A percentile compares a stretch with the other conserved stretches of the same genome.
Evolutionary conservation across 2,329 filamentous ascomycete genomes (phyloP).

Genomic region (Neofusicoccum ribis): DNA sequence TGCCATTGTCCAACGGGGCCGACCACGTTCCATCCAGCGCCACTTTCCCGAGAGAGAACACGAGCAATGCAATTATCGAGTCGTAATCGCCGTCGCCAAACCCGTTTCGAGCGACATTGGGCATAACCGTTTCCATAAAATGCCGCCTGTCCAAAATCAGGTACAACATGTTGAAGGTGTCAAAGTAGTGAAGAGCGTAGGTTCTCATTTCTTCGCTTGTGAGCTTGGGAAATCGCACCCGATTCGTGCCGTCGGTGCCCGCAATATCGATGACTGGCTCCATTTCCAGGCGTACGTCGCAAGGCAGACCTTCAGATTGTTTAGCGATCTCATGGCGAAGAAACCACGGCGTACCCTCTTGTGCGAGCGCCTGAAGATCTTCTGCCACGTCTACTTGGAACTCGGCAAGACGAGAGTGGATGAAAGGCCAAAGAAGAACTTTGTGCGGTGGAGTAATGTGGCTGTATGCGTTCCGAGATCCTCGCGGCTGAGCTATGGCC

Average conservation of each 20-base stretch:
- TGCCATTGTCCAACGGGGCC: conserved; percentile 48
- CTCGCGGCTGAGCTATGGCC: background rate
- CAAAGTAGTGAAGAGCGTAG: conserved; percentile 19
- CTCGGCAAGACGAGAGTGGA: conserved; percentile 18
- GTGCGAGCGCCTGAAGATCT: conserved; percentile 16
- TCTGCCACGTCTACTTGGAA: conserved; percentile 7
- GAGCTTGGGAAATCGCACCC: conserved; percentile 15
- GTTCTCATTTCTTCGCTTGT: conserved; percentile 19
- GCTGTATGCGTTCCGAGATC: background rate
- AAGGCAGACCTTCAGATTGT: conserved; percentile 15
- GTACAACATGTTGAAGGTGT: conserved; percentile 21
- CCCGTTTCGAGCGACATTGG: conserved; percentile 46
- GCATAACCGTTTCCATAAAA: conserved; percentile 15
- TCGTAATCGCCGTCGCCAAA: conserved; percentile 52
- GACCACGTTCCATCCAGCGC: conserved; percentile 54
- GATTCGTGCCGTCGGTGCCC: background rate
- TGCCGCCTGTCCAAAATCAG: conserved; percentile 18
- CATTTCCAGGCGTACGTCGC: conserved; percentile 1
- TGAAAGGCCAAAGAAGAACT: conserved; percentile 24
- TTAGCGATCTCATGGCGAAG: conserved; percentile 16
- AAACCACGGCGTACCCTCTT: conserved; percentile 21
- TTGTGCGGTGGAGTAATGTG: conserved; percentile 25
- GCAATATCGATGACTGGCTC: background rate
- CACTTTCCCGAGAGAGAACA: conserved; percentile 61
- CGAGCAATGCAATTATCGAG: conserved; percentile 57